Conservation (phyloP, 257 asterid genomes). For the Solanum medicagineum region DNA sequence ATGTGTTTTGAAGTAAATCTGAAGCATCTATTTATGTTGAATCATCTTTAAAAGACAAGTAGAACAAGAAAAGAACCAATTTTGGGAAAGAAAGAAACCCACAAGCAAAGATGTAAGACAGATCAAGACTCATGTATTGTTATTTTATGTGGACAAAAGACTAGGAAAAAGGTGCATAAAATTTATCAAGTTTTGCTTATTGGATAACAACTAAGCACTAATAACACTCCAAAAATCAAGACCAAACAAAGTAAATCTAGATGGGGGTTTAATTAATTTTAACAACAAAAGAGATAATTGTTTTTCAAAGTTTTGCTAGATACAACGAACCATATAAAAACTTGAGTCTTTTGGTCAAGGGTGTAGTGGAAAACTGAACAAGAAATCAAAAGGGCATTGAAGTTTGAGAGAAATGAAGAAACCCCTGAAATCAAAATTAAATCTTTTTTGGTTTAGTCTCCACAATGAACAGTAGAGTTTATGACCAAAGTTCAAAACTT, state of each 20-base stretch:
- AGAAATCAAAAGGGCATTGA: not conserved
- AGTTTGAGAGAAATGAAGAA: conserved; percentile 7
- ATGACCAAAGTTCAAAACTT: conserved; percentile 5
- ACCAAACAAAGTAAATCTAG: conserved; percentile 14
- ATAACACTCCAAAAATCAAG: conserved; percentile 10
- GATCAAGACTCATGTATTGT: conserved; percentile 33
- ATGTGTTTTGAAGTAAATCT: conserved; percentile 33
- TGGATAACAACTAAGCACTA: conserved; percentile 38
- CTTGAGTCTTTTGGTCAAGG: not conserved
- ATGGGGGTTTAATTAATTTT: not conserved
- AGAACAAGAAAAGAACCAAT: conserved; percentile 21
- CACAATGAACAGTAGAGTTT: conserved; percentile 28
- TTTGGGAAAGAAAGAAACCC: conserved; percentile 13
- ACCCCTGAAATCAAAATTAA: conserved; percentile 20
- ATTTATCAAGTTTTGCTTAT: conserved; percentile 19
- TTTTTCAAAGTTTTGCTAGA: not conserved
- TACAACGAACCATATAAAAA: not conserved
- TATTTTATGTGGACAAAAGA: conserved; percentile 70
- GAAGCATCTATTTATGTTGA: conserved; percentile 3
- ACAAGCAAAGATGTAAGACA: conserved; percentile 13
- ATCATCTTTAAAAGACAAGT: conserved; percentile 8
- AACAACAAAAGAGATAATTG: not conserved
- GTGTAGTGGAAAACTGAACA: not conserved
- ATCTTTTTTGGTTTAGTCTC: conserved; percentile 8
- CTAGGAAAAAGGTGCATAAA: conserved; percentile 17